Evolutionary conservation across 2,329 filamentous ascomycete species (phyloP), one percentile per base, ranked within the genome.

Genomic region (Fusarium pseudoanthophilum): DNA sequence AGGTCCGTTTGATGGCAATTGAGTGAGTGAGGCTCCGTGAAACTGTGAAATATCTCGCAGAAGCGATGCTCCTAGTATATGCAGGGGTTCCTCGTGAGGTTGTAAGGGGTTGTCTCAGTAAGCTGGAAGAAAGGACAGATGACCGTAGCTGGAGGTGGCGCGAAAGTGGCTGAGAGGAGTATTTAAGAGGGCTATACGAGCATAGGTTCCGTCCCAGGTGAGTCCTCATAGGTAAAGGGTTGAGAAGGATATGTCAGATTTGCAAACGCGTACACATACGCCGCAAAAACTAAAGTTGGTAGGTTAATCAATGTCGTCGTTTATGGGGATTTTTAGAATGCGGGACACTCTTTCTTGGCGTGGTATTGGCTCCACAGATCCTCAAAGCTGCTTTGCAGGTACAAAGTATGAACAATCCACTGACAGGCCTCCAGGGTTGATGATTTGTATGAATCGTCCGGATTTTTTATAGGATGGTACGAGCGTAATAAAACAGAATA

Each of bases 171-270:
- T 60, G 61, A 46, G 53, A 48, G 24, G 63, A 67, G 40, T 42
- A 59, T 43, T 49, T 52, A 61, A 57, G 56, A 51, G 58, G 55
- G 39, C 60, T 72, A 69, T 60, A 51, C 69, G 66, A 58, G 57
- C 62, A 74, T 59, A 69, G 14, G 32, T 64, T 56, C 49, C 65
- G 70, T 59, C 62, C 62, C 58, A 75, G 52, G 67, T 73, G 76
- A 34, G 64, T 46, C 58, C 72, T 77, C 76, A 78, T 78, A 75
- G 56, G 67, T 75, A 51, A 74, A 63, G 37, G 51, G 40, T 46
- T 56, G 62, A 60, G 24, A 58, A 62, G 42, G 42, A 59, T 68
- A 59, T 48, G 40, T 56, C 64, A 65, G 53, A 64, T 28, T 48
- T 65, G 67, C 67, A 59, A 49, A 71, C 63, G 74, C 65, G 75